Base-by-base conservation (phyloP, 192 early-diverging fungal genomes). In the Spinellus fusiger region DNA sequence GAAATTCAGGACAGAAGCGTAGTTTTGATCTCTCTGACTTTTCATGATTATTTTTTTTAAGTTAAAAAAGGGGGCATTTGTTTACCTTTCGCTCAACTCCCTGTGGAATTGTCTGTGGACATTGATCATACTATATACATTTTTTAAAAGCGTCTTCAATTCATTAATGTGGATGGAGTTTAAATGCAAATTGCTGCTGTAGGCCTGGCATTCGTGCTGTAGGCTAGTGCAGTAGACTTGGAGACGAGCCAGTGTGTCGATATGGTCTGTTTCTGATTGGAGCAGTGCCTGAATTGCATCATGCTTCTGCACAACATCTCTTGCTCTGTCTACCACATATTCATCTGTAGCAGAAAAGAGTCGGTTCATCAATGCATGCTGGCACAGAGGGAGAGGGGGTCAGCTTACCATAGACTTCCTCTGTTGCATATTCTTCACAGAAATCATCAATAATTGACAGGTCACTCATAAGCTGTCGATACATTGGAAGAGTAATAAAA, bases 401-500 rank as follows among this genome's bases (percentile, higher is more conserved):
- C n/a, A n/a, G n/a, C 16, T 59, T 47, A 59, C 57, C 57, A 34
- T 59, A 59, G 6, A 29, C 38, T 32, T 18, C 22, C 3, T 59
- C 57, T 26, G 27, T 44, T 0, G 47, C 57, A 49, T 49, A 59
- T 23, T 26, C 33, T 13, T 59, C 38, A 13, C 49, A 59, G 13
- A 59, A 32, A n/a, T 59, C 57, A 48, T 59, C 57, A 48, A 59
- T 59, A 35, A 59, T 59, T 4, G 57, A 38, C 5, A 59, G 34
- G 34, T 59, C 57, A 32, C 49, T 46, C 44, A 59, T 48, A 1
- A 59, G 46, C 15, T 59, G 57, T 15, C 29, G 23, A 22, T 48
- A 59, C 1, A 18, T 10, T 3, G 40, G 40, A n/a, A 18, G 40
- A 44, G 40, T 3, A 10, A 44, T 44, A 10, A 44, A 44, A 12